phyloP scores from a whole-genome alignment of 345 rosid species.

The Eucalyptus paniculata region DNA sequence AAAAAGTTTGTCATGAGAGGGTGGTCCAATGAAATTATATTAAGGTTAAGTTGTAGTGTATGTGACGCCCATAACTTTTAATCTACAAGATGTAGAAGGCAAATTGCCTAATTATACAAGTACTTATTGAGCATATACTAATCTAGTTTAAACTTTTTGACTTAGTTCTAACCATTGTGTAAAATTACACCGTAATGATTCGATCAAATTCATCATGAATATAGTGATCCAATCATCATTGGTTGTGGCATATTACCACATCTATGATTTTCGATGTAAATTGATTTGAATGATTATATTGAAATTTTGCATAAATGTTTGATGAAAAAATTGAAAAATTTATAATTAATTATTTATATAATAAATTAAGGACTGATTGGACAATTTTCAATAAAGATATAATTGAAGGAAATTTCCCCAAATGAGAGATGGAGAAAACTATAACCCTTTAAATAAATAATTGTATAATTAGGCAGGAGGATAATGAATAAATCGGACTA shows the following conservation, averaged over 20 bases:
- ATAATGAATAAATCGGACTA: not conserved
- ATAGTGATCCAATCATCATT: not conserved
- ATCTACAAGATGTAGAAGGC: not conserved
- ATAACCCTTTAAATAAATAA: not conserved
- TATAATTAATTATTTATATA: not conserved
- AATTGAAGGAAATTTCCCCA: not conserved
- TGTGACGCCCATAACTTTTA: not conserved
- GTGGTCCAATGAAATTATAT: not conserved
- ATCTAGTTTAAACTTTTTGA: not conserved
- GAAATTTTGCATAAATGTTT: not conserved
- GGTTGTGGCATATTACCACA: not conserved
- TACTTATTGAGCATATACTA: rapidly evolving
- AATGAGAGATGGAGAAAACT: not conserved
- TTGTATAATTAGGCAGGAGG: not conserved
- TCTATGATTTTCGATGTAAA: rapidly evolving
- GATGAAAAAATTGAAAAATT: not conserved
- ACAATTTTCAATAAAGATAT: not conserved
- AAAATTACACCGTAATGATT: not conserved
- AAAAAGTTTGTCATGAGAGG: not conserved
- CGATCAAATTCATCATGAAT: rapidly evolving
- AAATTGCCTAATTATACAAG: not conserved
- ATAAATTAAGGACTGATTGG: not conserved
- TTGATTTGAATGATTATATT: not conserved
- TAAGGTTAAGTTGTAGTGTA: not conserved
- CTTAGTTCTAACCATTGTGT: rapidly evolving